Conservation (phyloP, 2,329 filamentous ascomycete genomes). For the Cladophialophora immunda region DNA sequence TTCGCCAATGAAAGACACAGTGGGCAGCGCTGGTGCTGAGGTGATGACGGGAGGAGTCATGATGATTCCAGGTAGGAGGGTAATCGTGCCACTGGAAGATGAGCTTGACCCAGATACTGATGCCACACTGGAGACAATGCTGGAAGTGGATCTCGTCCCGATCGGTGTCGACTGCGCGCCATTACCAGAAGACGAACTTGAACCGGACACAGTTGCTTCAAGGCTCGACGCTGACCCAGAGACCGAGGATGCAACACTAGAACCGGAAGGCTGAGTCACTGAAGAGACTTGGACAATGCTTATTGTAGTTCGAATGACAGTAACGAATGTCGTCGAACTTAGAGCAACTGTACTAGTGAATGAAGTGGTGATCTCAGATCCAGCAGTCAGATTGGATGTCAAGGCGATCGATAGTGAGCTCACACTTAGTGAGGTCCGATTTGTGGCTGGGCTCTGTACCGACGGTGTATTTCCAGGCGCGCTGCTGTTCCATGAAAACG, state of each 20-base stretch:
- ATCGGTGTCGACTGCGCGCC: background rate
- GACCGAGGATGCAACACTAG: background rate
- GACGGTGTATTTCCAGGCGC: background rate
- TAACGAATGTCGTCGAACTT: slow-evolving; percentile 21
- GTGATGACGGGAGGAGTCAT: background rate
- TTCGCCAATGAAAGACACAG: background rate
- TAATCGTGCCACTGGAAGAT: background rate
- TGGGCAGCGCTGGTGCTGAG: background rate
- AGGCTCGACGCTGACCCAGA: background rate
- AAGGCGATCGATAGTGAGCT: background rate
- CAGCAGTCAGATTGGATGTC: slow-evolving; percentile 4
- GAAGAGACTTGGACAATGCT: slow-evolving; percentile 12
- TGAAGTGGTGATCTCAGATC: slow-evolving; percentile 8
- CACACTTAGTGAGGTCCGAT: background rate
- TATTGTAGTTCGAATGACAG: slow-evolving; percentile 23
- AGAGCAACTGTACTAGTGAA: slow-evolving; percentile 19
- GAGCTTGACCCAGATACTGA: background rate
- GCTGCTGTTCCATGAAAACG: background rate
- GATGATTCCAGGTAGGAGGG: background rate
- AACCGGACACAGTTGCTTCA: background rate
- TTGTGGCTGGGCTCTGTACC: background rate
- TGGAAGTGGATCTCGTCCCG: background rate
- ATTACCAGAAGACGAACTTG: background rate
- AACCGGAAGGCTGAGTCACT: background rate
- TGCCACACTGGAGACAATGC: background rate